Evolutionary conservation across 768 basidiomycete genomes (phyloP), one percentile per base, ranked within the genome.

Genomic region (Suillus americanus): DNA sequence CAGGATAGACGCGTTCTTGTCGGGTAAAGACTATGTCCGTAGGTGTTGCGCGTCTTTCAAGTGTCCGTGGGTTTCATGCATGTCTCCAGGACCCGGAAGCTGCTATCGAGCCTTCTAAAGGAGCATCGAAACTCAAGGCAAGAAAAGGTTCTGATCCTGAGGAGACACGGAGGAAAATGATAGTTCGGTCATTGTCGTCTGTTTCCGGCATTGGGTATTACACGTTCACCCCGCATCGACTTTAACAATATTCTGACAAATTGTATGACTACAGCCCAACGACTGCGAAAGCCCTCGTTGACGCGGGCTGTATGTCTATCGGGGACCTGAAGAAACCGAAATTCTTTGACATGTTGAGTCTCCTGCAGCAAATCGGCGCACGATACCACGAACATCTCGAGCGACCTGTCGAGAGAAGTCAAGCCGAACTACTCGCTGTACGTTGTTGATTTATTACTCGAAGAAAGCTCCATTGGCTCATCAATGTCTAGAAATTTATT

Each of bases 171-270:
- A 75, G 66, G 63, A 68, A 68, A 67, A 69, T 75, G 62, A 68
- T 77, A 1, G 61, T 78, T 4, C 68, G 72, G 16, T 70, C 74
- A 23, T 69, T 87, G 59, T 72, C 75, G 63, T 71, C 69, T 5
- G 65, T 88, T 46, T 77, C 78, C 12, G 79, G 82, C 4, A 76
- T 88, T 66, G 86, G 87, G 86, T 86, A 69, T 59, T 64, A 45
- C 51, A 51, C 45, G 10, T 38, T 56, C 16, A 28, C 38, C 0
- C 40, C 16, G 14, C 8, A 8, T 51, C 16, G 50, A 14, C 18
- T 46, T 20, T 57, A n/a, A 25, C 41, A 53, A 14, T 30, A 20
- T 43, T 60, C 38, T 50, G 41, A 53, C 53, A 37, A 23, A 14
- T 20, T 46, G 28, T 54, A 23, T 65, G 53, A 61, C 45, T 20